Evolutionary conservation across 164 flowering plant species (phyloP), one percentile per base, ranked within the genome.

Genomic region (Magnolia changhungtana): DNA sequence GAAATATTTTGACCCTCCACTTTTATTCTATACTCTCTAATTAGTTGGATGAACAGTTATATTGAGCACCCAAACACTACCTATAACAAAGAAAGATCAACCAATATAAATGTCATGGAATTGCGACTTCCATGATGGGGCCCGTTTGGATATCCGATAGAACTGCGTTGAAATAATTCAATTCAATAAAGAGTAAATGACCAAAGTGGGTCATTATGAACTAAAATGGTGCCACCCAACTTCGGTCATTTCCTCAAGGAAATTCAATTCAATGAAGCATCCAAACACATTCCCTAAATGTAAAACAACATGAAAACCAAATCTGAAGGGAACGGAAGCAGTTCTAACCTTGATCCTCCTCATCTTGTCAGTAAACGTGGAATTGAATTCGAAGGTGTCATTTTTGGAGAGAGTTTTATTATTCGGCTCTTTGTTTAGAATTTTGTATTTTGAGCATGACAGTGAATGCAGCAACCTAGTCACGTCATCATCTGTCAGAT

Each of bases 401-500:
- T 5, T 24, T 66, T 23, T 21, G 7, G 69, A 66, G 31, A 66
- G 3, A 7, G 37, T 21, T 20, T 24, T 24, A 66, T 1, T 66
- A 66, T 66, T 66, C 16, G 69, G 69, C 13, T 66, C 69, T 27
- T 66, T 66, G 14, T 21, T 66, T 21, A 66, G 69, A 24, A 66
- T 66, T 29, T 66, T 66, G 69, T 66, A 66, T 24, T 13, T 66
- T 10, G 69, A 13, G 16, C 69, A 66, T 21, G 69, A 66, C 31
- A 66, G 10, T 4, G 69, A 66, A 66, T 24, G 69, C 69, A 66
- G 69, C 27, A 78, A 74, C 49, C 79, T 27, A 72, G 73, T 63
- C 31, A 78, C 78, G 63, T 81, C 83, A 63, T 81, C 83, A 64
- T 81, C 83, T 2, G 78, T 24, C 29, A 81, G 64, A 58, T 74